Evolutionary conservation across 2,329 filamentous ascomycete genomes (phyloP), one percentile per base, ranked within the genome.

Genomic region (Biscogniauxia marginata): DNA sequence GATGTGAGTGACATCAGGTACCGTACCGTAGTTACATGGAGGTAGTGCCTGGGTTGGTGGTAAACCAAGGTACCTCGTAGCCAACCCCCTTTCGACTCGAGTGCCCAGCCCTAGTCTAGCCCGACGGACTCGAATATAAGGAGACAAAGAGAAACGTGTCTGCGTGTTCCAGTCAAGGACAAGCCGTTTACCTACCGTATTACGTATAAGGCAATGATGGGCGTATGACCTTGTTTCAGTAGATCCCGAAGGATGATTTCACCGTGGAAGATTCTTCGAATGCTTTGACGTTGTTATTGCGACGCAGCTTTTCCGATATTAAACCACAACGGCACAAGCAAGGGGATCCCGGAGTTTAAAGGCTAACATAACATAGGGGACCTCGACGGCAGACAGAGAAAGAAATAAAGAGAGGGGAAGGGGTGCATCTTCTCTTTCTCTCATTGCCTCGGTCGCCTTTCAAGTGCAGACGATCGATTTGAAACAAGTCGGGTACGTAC

Each of bases 281-380:
- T 47, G 50, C 43, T 46, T 34, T 9, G 43, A 46, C 43, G 44
- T 18, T 4, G 11, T 34, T 52, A 52, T 52, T 46, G 50, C 50
- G 50, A 52, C 43, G 50, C 50, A 43, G 44, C 43, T 20, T 4
- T 24, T 52, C 30, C n/a, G 44, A 30, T 47, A 52, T 52, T 25
- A 39, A 30, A 13, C 34, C 20, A 5, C 19, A 19, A 39, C 30
- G 30, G 13, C n/a, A 11, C 30, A 39, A 39, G n/a, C 30, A 39
- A n/a, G n/a, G 30, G 30, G 30, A 39, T 39, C 13, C 3, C 9
- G 6, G 30, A 16, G 30, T 39, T 39, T 39, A 39, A 39, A 16
- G n/a, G n/a, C n/a, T n/a, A n/a, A n/a, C n/a, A n/a, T n/a, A n/a
- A n/a, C n/a, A n/a, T n/a, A n/a, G n/a, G n/a, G n/a, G n/a, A n/a